Conservation (phyloP, 2,329 filamentous ascomycete species). For the Pleomassaria siparia region DNA sequence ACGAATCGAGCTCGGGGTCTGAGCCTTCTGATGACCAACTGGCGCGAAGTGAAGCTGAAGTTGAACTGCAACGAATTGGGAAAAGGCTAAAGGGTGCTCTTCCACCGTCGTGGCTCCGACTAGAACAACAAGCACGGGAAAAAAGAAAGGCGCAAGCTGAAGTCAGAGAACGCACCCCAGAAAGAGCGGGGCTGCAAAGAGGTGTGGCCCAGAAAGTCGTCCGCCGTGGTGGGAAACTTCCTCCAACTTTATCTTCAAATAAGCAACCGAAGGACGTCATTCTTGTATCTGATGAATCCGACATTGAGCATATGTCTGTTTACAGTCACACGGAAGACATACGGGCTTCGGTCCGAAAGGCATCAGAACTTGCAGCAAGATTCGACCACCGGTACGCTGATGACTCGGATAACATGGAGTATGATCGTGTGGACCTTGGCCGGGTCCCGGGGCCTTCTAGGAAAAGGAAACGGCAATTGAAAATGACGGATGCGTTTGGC, state of each 20-base stretch:
- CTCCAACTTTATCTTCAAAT: neutral
- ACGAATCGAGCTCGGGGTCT: conserved; percentile 21
- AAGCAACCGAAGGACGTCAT: conserved; percentile 22
- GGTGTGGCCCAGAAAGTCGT: conserved; percentile 37
- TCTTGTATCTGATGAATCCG: conserved; percentile 42
- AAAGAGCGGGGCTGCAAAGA: conserved; percentile 29
- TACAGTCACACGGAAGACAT: conserved; percentile 8
- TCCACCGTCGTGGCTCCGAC: conserved; percentile 53
- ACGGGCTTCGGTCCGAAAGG: conserved; percentile 22
- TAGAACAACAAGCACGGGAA: conserved; percentile 45
- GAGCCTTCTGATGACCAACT: conserved; percentile 27
- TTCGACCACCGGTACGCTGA: conserved; percentile 28
- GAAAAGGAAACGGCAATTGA: conserved; percentile 41
- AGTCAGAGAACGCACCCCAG: conserved; percentile 13
- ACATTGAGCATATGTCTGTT: conserved; percentile 16
- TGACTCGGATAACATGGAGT: conserved; percentile 46
- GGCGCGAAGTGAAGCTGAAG: conserved; percentile 32
- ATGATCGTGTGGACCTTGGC: conserved; percentile 46
- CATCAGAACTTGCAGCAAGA: conserved; percentile 23
- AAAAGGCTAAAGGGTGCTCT: conserved; percentile 52
- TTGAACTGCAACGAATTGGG: conserved; percentile 39
- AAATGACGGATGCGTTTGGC: conserved; percentile 39
- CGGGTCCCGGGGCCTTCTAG: conserved; percentile 20
- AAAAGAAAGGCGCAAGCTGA: conserved; percentile 13
- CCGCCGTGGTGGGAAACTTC: conserved; percentile 11